A percentile compares a stretch with the other conserved stretches of the same genome.
Evolutionary conservation across 1,139 yeast genomes (phyloP).

Genomic region (Nakaseomyces kungkrabaensis): DNA sequence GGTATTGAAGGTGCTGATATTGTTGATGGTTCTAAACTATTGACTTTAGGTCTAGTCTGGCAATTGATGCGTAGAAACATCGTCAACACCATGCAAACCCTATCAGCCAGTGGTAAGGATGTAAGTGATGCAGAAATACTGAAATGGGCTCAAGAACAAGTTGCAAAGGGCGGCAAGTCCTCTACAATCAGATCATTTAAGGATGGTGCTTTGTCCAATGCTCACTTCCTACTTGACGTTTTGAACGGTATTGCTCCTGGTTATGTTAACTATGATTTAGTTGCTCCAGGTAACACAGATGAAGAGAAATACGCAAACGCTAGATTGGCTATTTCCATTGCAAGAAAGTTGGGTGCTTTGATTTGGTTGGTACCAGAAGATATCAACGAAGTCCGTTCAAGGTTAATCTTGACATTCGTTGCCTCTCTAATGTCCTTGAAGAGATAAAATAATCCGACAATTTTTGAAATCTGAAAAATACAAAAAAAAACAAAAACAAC

Average conservation of each 20-base stretch:
- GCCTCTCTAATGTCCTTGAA: slow-evolving; percentile 80
- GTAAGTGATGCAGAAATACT: slow-evolving; percentile 77
- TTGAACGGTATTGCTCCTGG: slow-evolving; percentile 93
- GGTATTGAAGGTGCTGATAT: slow-evolving; percentile 98
- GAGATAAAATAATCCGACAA: background rate
- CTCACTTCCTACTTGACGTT: slow-evolving; percentile 78
- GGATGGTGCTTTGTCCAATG: slow-evolving; percentile 66
- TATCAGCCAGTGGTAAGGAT: slow-evolving; percentile 64
- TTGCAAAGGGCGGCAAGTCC: slow-evolving; percentile 70
- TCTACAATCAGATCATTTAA: slow-evolving; percentile 69
- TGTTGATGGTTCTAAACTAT: slow-evolving; percentile 82
- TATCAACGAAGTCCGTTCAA: slow-evolving; percentile 87
- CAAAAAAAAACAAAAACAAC: background rate
- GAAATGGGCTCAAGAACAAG: slow-evolving; percentile 88
- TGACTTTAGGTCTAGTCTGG: slow-evolving; percentile 96
- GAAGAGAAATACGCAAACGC: slow-evolving; percentile 92
- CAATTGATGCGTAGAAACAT: slow-evolving; percentile 97
- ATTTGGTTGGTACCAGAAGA: slow-evolving; percentile 99
- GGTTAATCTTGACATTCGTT: slow-evolving; percentile 86
- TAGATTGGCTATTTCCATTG: slow-evolving; percentile 92
- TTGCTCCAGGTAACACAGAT: slow-evolving; percentile 63
- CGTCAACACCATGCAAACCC: slow-evolving; percentile 64
- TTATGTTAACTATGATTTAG: slow-evolving; percentile 90
- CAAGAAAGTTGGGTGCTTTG: slow-evolving; percentile 94
- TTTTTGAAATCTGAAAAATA: background rate